Evolutionary conservation across 2,329 filamentous ascomycete species (phyloP).

Genomic region (Phialophora macrospora): DNA sequence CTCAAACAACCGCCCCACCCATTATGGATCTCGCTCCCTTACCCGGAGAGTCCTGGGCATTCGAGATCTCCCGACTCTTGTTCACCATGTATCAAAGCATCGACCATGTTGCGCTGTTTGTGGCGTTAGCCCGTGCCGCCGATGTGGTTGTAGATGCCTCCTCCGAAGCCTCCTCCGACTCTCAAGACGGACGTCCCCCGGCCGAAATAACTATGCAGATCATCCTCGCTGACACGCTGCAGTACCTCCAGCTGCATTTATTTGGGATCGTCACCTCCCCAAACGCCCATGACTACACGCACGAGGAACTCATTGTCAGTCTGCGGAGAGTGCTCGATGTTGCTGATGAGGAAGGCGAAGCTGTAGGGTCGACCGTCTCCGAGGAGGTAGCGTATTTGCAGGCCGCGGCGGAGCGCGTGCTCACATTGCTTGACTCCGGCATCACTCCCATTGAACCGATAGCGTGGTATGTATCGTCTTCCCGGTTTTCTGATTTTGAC

Average conservation of each 20-base stretch:
- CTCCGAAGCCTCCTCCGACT: neutral
- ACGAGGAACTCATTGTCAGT: slow-evolving; percentile 1
- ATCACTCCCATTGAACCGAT: slow-evolving; percentile 6
- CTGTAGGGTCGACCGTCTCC: too few relatives aligned
- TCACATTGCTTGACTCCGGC: neutral
- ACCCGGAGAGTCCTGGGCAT: neutral
- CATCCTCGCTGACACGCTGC: slow-evolving; percentile 12
- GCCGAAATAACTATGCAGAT: slow-evolving; percentile 9
- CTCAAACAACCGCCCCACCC: too few relatives aligned
- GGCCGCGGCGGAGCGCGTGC: neutral
- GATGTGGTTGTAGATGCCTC: neutral
- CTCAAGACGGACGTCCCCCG: neutral
- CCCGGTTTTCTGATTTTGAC: neutral
- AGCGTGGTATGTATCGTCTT: neutral
- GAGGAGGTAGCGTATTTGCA: neutral
- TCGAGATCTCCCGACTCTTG: neutral
- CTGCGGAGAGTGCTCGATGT: neutral
- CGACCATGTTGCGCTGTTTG: neutral
- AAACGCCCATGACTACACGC: neutral
- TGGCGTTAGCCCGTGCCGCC: neutral
- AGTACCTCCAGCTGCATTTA: slow-evolving; percentile 2
- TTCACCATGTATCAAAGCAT: neutral
- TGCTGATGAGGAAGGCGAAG: neutral
- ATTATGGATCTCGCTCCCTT: neutral
- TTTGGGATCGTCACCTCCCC: neutral